These are phyloP conservation scores for Dictyophora rubrovolvata DNA, from an alignment of 768 basidiomycete species.

Conservation along the genomic window DNA sequence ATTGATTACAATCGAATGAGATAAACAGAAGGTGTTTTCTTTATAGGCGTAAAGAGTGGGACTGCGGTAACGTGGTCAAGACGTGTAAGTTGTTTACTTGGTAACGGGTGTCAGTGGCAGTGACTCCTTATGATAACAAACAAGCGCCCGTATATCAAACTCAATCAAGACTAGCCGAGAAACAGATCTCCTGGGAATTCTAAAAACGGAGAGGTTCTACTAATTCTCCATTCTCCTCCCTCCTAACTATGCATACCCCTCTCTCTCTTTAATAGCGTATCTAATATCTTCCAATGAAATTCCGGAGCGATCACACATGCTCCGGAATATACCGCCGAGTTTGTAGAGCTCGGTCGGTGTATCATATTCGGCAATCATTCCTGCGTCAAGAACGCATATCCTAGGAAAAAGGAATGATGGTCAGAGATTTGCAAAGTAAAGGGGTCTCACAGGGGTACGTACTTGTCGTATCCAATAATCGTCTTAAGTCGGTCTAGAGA, in stretches of 20 bases:
- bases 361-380: conserved; percentile 77
- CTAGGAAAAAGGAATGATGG: conserved; percentile 22
- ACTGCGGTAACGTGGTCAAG: neutral
- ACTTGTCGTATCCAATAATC: conserved; percentile 69
- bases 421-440: neutral
- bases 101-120: neutral
- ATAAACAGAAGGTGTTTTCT: neutral
- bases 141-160: neutral
- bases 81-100: neutral
- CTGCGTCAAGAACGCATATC: conserved; percentile 80
- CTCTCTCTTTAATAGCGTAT: conserved; percentile 18
- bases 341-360: conserved; percentile 59
- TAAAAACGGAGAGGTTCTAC: neutral
- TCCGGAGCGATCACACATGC: conserved; percentile 79
- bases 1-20: neutral
- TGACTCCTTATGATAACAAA: neutral
- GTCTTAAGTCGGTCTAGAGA: conserved; percentile 68
- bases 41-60: neutral
- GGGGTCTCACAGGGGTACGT: neutral
- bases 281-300: conserved; percentile 65
- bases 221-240: neutral
- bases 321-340: conserved; percentile 60
- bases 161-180: neutral
- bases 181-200: neutral
- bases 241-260: neutral